Percentiles rank a stretch among this genome's conserved stretches.
Conservation (phyloP, 345 rosid species). For the Carallia pectinifolia region DNA sequence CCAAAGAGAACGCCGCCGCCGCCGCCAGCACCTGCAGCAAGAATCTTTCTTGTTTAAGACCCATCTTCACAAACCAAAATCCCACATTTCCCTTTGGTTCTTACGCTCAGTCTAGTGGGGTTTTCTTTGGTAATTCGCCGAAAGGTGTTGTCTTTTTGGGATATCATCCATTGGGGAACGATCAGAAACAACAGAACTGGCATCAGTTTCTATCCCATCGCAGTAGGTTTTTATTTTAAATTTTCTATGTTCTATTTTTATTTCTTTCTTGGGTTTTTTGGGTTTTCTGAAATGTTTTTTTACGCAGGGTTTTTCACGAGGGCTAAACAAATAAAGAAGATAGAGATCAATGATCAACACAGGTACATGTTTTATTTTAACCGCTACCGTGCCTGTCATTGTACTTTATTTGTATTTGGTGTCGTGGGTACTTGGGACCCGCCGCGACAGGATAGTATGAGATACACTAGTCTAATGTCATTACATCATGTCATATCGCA, state of each 20-base stretch:
- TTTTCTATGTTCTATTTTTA: not conserved
- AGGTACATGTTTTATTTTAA: slow-evolving; percentile 37
- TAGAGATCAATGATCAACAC: slow-evolving; percentile 70
- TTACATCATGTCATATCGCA: no score
- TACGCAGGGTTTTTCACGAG: slow-evolving; percentile 63
- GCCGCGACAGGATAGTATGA: no score
- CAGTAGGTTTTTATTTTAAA: slow-evolving; percentile 28
- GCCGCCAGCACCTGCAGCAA: not conserved
- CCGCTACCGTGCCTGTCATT: not conserved
- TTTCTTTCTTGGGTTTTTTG: slow-evolving; percentile 2
- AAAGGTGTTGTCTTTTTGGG: slow-evolving; percentile 35
- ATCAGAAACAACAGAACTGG: slow-evolving; percentile 11
- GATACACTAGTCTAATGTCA: no score
- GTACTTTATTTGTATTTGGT: not conserved
- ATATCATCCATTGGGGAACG: slow-evolving; percentile 33
- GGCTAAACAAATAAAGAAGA: slow-evolving; percentile 67
- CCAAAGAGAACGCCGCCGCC: not conserved
- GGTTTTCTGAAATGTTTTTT: not conserved
- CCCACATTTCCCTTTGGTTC: slow-evolving; percentile 13
- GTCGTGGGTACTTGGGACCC: not conserved
- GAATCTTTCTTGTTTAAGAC: slow-evolving; percentile 7
- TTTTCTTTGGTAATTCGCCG: slow-evolving; percentile 12
- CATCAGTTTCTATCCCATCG: slow-evolving; percentile 36
- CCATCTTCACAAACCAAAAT: slow-evolving; percentile 21
- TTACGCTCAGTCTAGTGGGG: slow-evolving; percentile 25